These are phyloP conservation scores for Pichia nanzhaoensis DNA, from an alignment of 805 yeast species.

Conservation along the genomic window DNA sequence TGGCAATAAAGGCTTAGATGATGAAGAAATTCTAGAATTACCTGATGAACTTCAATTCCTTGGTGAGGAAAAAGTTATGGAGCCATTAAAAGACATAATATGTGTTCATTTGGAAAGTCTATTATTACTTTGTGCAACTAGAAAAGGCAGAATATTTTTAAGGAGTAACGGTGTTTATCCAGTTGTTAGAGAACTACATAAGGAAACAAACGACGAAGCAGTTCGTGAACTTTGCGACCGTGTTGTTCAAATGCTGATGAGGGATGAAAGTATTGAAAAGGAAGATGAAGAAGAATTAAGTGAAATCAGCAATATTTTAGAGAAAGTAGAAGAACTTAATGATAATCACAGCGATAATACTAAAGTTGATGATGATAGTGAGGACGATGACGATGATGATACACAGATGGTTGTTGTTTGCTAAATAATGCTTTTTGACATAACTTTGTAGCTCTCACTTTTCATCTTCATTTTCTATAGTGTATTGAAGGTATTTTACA, in stretches of 20 bases:
- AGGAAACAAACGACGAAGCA: slow-evolving; percentile 35
- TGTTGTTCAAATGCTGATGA: slow-evolving; percentile 82
- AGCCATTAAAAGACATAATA: slow-evolving; percentile 58
- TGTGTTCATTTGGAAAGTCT: slow-evolving; percentile 74
- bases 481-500: too few species aligned
- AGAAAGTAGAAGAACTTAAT: slow-evolving; percentile 18
- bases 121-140: slow-evolving; percentile 71
- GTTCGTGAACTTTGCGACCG: slow-evolving; percentile 72
- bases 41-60: slow-evolving; percentile 85
- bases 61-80: slow-evolving; percentile 70
- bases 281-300: slow-evolving; percentile 42
- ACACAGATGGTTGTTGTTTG: slow-evolving; percentile 14
- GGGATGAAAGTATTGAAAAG: slow-evolving; percentile 67
- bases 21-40: slow-evolving; percentile 77
- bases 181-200: slow-evolving; percentile 78
- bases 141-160: slow-evolving; percentile 63
- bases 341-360: slow-evolving; percentile 5
- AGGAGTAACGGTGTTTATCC: slow-evolving; percentile 84
- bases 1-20: slow-evolving; percentile 46
- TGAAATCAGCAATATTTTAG: slow-evolving; percentile 46
- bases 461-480: too few species aligned
- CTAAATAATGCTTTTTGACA: neutral
- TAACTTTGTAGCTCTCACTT: too few species aligned
- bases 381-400: slow-evolving; percentile 14
- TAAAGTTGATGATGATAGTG: slow-evolving; percentile 8